Evolutionary conservation across 2,329 filamentous ascomycete species (phyloP), one percentile per base, ranked within the genome.

Genomic region (Aureobasidium melanogenum): DNA sequence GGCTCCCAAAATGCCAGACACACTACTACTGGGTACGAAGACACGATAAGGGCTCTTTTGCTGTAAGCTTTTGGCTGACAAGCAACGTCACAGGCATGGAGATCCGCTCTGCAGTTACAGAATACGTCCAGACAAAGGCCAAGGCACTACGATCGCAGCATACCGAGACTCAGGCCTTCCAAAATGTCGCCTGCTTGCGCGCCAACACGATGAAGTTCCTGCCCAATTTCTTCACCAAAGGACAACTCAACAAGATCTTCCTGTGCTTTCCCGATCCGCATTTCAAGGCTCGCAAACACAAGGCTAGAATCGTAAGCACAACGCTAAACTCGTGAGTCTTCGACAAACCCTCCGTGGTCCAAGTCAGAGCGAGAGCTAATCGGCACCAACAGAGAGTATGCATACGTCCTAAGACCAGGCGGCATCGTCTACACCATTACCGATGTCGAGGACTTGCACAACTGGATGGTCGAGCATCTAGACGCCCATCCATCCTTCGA

Each of bases 161-260:
- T 34, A 30, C 34, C 28, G 48, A 60, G 32, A 38, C 60, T 5
- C 41, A 48, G 12, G 34, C 47, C 3, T 97, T 91, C 73, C 88
- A 95, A 71, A 99, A 99, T 73, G 87, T 93, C 59, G 86, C 88
- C 36, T 95, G 91, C 71, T 79, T 99, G 51, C 87, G 94, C 64
- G 89, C 90, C 66, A 99, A 99, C 77, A 90, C 91, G 5, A 99
- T 99, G 94, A 99, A 99, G 74, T 99, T 97, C 75, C 80, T 99
- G n/a, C 93, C 95, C 64, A 97, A 99, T 72, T 96, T 97, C 80
- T 97, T 99, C 80, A 79, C 76, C 60, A 88, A 87, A 69, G 80
- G 77, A 15, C 92, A 97, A 72, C 84, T 99, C 15, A 84, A 82
- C 65, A 95, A 95, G 72, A 89, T 97, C 71, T 99, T 99, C 74